These are phyloP conservation scores for Eutrema yunnanense DNA, from an alignment of 345 rosid genomes.

Conservation along the genomic window DNA sequence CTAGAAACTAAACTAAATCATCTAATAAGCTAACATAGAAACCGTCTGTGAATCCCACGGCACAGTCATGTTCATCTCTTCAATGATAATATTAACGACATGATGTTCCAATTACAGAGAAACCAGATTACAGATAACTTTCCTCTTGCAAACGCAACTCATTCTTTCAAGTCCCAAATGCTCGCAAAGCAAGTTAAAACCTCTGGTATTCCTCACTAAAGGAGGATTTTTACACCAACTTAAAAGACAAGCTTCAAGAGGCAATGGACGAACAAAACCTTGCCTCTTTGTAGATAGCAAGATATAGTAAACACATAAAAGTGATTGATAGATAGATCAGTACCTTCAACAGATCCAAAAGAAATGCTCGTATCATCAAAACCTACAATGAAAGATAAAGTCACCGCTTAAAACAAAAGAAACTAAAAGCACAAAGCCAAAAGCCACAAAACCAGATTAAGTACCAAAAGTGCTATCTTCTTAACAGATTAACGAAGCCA, in stretches of 20 bases:
- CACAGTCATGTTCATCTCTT: background rate
- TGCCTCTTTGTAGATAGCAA: background rate
- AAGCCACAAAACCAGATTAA: background rate
- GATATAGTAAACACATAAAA: slow-evolving; percentile 17
- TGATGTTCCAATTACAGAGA: background rate
- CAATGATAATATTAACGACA: no score
- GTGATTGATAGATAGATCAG: slow-evolving; percentile 10
- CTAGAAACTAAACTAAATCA: background rate
- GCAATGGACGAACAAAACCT: background rate
- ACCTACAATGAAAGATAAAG: slow-evolving; percentile 45
- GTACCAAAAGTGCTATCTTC: slow-evolving; percentile 11
- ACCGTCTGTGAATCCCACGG: background rate
- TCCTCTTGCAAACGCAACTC: background rate
- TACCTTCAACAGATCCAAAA: slow-evolving; percentile 96
- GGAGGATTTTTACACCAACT: background rate
- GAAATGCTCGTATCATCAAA: slow-evolving; percentile 81
- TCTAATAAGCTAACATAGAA: background rate
- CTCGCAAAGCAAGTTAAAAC: background rate
- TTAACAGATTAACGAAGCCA: background rate
- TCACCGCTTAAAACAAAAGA: background rate
- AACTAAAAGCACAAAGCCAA: background rate
- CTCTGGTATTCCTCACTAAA: background rate
- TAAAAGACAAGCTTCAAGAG: slow-evolving; percentile 10
- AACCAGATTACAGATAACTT: background rate
- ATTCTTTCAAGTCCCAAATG: slow-evolving; percentile 12